phyloP scores from a whole-genome alignment of 768 basidiomycete genomes.

The Xerocomus potaroensis region DNA sequence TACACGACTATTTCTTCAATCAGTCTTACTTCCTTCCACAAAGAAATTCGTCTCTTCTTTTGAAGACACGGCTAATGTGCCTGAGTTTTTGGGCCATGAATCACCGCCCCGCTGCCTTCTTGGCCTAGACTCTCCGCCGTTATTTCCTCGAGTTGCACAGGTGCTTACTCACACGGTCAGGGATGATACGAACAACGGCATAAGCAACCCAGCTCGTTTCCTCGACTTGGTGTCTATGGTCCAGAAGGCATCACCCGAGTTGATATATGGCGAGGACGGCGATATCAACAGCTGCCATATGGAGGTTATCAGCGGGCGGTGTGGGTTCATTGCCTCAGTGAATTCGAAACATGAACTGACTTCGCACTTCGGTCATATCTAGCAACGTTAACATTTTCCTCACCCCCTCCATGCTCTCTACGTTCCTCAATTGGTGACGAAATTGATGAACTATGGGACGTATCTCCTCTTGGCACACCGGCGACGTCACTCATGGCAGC shows the following conservation, averaged over 20 bases:
- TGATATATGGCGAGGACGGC: constrained; percentile 37
- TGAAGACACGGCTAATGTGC: constrained; percentile 15
- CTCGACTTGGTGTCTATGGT: constrained; percentile 29
- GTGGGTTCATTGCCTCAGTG: constrained; percentile 36
- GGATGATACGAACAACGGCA: background rate
- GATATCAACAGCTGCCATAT: constrained; percentile 49
- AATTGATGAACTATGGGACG: constrained; percentile 49
- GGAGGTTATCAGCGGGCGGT: constrained; percentile 60
- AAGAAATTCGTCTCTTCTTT: constrained; percentile 9
- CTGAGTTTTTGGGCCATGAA: constrained; percentile 28
- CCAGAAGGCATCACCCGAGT: constrained; percentile 17
- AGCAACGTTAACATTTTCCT: constrained; percentile 39
- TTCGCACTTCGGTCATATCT: constrained; percentile 4
- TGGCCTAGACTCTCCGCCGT: constrained; percentile 36
- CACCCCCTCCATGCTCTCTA: constrained; percentile 34
- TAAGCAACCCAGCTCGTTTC: constrained; percentile 14
- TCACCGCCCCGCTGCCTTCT: constrained; percentile 25
- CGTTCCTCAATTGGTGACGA: constrained; percentile 39
- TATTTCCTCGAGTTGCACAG: constrained; percentile 38
- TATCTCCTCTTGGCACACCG: constrained; percentile 45
- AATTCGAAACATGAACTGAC: constrained; percentile 2
- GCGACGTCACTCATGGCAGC: constrained; percentile 37
- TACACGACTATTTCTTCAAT: constrained; percentile 28
- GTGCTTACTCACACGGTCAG: background rate
- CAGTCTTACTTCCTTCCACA: constrained; percentile 17